Evolutionary conservation across 2,329 filamentous ascomycete genomes (phyloP).

Genomic region (Botrytis hyacinthi): DNA sequence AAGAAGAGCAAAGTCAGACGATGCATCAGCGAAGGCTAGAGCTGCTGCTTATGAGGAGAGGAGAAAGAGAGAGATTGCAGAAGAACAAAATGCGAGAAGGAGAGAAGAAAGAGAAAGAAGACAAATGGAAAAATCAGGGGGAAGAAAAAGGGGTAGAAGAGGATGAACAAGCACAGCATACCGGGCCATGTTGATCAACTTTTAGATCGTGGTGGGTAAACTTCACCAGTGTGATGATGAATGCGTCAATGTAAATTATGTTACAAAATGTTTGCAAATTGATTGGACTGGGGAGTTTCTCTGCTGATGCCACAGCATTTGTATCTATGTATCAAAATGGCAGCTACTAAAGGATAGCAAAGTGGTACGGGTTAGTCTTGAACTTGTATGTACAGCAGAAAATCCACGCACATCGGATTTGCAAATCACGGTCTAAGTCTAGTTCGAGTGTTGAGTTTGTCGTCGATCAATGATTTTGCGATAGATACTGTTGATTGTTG

Average conservation of each 20-base stretch:
- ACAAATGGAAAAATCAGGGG: not conserved
- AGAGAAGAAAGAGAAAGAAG: constrained; percentile 10
- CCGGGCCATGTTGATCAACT: not conserved
- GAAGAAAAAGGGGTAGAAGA: not conserved
- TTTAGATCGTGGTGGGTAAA: not conserved
- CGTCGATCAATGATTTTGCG: not conserved
- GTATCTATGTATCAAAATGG: not conserved
- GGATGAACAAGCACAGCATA: not conserved
- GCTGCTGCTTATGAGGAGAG: constrained; percentile 14
- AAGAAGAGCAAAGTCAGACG: constrained; percentile 9
- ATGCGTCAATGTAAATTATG: constrained; percentile 12
- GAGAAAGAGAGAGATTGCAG: not conserved
- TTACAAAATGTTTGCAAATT: not conserved
- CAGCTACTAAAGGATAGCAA: not conserved
- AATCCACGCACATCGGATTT: not conserved
- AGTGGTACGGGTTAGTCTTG: not conserved
- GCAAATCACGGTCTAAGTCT: not conserved
- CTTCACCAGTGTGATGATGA: not conserved
- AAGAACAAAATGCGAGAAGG: constrained; percentile 11
- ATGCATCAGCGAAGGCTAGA: not conserved
- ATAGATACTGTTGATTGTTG: not conserved
- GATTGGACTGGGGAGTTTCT: not conserved
- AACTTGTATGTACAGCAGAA: not conserved
- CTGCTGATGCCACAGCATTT: not conserved
- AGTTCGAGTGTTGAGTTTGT: not conserved